Base-by-base conservation (phyloP, 805 yeast species). In the Lipomyces oligophaga region DNA sequence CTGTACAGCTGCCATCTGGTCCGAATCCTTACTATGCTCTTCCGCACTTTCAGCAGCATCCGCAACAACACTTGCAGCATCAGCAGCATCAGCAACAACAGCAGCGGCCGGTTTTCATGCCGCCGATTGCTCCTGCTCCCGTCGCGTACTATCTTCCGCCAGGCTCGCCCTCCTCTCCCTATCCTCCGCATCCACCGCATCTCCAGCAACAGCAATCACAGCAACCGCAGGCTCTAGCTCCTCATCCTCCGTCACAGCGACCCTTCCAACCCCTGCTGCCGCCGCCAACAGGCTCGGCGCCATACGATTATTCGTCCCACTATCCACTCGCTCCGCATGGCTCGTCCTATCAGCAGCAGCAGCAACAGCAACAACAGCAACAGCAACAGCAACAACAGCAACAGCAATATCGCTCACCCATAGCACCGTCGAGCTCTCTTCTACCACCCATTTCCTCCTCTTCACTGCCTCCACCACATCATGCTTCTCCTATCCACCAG, bases 21-120 rank as follows among this genome's bases (percentile, higher is more conserved):
- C n/a, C n/a, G n/a, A n/a, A n/a, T n/a, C n/a, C n/a, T n/a, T n/a
- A n/a, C n/a, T n/a, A n/a, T n/a, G n/a, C 33, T 10, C 41, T 43
- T 38, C 32, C 25, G 21, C 40, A 20, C 3, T 30, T 33, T 15
- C 31, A 16, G 36, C 45, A 16, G 41, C 36, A 40, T n/a, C 38
- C 21, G 35, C 50, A 8, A 35, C 46, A 18, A 38, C 35, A 36
- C 13, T 32, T 15, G 8, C 26, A 16, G 10, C 33, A 31, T 1
- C 37, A 21, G 19, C 41, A 35, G 33, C 38, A 31, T 15, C 38
- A 13, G 20, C 36, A 6, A 2, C 40, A 10, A 28, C 40, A 32
- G 34, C 48, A 37, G n/a, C n/a, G n/a, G n/a, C n/a, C n/a, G n/a
- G n/a, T n/a, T n/a, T n/a, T n/a, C 26, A 8, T 25, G n/a, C 13